Evolutionary conservation across 805 yeast species (phyloP).

Genomic region (Debaryomyces maramus): DNA sequence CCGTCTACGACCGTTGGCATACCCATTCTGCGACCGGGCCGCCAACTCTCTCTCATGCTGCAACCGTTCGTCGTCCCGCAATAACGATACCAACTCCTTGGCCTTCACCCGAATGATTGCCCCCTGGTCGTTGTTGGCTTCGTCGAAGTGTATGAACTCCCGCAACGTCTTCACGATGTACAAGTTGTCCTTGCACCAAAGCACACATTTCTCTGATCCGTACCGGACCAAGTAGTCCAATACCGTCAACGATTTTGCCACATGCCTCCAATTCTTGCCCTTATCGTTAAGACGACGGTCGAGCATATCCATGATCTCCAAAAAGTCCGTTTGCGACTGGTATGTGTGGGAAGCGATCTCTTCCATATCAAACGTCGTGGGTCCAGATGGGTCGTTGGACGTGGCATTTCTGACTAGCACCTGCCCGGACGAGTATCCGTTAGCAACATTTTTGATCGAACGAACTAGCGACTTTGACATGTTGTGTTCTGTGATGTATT

Average conservation of each 20-base stretch:
- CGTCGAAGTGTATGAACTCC: constrained; percentile 84
- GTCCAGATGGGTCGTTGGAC: constrained; percentile 82
- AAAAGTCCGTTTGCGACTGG: constrained; percentile 65
- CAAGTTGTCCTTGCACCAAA: constrained; percentile 88
- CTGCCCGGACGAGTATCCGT: constrained; percentile 85
- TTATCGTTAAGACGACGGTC: constrained; percentile 91
- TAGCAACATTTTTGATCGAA: constrained; percentile 82
- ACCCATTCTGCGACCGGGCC: constrained; percentile 16
- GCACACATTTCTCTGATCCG: constrained; percentile 86
- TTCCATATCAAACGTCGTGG: constrained; percentile 78
- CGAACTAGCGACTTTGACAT: constrained; percentile 83
- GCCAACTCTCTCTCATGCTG: constrained; percentile 62
- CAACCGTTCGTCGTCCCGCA: constrained; percentile 80
- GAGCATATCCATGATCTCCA: constrained; percentile 91
- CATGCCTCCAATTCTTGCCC: constrained; percentile 97
- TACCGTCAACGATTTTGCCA: constrained; percentile 87
- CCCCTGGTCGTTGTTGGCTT: constrained; percentile 80
- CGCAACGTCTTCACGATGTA: constrained; percentile 87
- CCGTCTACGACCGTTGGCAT: constrained; percentile 29
- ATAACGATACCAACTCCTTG: constrained; percentile 75
- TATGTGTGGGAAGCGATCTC: constrained; percentile 76
- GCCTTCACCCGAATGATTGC: constrained; percentile 85
- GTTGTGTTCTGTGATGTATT: background rate
- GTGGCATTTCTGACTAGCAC: constrained; percentile 90
- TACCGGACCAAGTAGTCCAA: constrained; percentile 81